phyloP scores from a whole-genome alignment of 2,329 filamentous ascomycete genomes.

The Talaromyces sp. region DNA sequence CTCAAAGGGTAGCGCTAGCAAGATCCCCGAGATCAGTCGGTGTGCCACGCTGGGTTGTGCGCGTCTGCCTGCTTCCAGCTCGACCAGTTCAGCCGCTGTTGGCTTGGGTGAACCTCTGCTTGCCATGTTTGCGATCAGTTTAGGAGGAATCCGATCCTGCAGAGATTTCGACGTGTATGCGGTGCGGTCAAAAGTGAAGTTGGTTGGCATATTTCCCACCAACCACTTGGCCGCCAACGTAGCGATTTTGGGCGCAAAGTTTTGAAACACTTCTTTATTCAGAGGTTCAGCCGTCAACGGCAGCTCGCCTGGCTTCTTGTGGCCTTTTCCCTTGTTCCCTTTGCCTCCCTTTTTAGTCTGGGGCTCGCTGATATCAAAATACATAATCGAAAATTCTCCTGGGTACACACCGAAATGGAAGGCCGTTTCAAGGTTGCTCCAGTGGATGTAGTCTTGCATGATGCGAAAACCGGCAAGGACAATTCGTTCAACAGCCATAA shows the following conservation, averaged over 20 bases:
- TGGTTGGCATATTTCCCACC: conserved; percentile 13
- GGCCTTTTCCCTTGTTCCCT: conserved; percentile 2
- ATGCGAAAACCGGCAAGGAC: conserved; percentile 22
- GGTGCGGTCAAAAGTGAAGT: conserved; percentile 21
- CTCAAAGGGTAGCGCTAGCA: conserved; percentile 24
- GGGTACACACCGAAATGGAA: conserved; percentile 23
- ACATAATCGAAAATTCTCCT: conserved; percentile 18
- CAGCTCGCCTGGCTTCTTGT: conserved; percentile 4
- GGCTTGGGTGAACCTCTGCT: background rate
- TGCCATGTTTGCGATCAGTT: conserved; percentile 8
- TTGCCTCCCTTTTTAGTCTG: background rate
- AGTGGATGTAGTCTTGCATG: conserved; percentile 19
- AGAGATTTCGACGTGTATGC: conserved; percentile 18
- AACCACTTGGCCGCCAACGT: conserved; percentile 21
- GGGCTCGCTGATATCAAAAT: background rate
- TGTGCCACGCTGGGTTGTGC: conserved; percentile 14
- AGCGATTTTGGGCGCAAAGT: conserved; percentile 14
- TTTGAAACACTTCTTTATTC: conserved; percentile 1
- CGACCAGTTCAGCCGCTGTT: background rate
- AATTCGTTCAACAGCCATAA: conserved; percentile 21
- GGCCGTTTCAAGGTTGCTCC: conserved; percentile 25
- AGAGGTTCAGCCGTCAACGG: conserved; percentile 12
- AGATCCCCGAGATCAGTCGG: conserved; percentile 20
- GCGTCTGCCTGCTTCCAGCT: conserved; percentile 12
- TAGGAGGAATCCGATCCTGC: conserved; percentile 22